Percentiles rank a stretch among this genome's conserved stretches.
phyloP scores from a whole-genome alignment of 371 early-diverging fungal genomes.

The Syncephalastrum contaminatum region DNA sequence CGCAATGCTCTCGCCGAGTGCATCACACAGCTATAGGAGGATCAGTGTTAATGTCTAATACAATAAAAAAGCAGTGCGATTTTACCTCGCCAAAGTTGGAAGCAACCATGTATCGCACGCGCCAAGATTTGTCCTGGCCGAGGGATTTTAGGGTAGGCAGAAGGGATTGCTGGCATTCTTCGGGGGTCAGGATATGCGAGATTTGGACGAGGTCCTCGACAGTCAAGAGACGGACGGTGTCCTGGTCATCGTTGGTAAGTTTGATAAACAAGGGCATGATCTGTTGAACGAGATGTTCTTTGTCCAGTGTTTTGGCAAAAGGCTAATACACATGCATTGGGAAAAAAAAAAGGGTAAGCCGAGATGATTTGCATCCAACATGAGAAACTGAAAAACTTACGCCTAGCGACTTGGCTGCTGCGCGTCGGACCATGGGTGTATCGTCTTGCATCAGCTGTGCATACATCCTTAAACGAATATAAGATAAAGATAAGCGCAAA shows the following conservation, averaged over 20 bases:
- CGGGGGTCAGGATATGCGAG: slow-evolving; percentile 74
- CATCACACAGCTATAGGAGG: slow-evolving; percentile 28
- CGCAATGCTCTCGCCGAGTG: slow-evolving; percentile 34
- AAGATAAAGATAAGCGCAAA: slow-evolving; percentile 3
- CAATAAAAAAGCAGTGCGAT: too few relatives aligned
- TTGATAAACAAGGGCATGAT: slow-evolving; percentile 72
- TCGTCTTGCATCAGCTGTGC: slow-evolving; percentile 92
- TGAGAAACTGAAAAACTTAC: too few relatives aligned
- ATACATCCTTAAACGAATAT: slow-evolving; percentile 41
- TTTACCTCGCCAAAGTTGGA: slow-evolving; percentile 88
- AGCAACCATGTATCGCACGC: slow-evolving; percentile 96
- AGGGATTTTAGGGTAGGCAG: slow-evolving; percentile 73
- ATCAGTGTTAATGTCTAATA: too few relatives aligned
- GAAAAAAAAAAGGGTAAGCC: too few relatives aligned
- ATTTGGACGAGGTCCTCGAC: slow-evolving; percentile 92
- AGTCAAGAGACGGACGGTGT: slow-evolving; percentile 94
- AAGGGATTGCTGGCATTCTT: slow-evolving; percentile 77
- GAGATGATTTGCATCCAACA: too few relatives aligned
- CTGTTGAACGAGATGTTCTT: slow-evolving; percentile 73
- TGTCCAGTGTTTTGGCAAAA: slow-evolving; percentile 67
- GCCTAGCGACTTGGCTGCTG: slow-evolving; percentile 87
- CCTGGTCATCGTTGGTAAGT: slow-evolving; percentile 88
- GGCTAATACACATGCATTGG: slow-evolving; percentile 34
- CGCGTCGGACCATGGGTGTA: slow-evolving; percentile 97
- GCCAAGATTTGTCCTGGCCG: slow-evolving; percentile 93